phyloP scores from a whole-genome alignment of 257 asterid species.

The Hygrophila difformis region DNA sequence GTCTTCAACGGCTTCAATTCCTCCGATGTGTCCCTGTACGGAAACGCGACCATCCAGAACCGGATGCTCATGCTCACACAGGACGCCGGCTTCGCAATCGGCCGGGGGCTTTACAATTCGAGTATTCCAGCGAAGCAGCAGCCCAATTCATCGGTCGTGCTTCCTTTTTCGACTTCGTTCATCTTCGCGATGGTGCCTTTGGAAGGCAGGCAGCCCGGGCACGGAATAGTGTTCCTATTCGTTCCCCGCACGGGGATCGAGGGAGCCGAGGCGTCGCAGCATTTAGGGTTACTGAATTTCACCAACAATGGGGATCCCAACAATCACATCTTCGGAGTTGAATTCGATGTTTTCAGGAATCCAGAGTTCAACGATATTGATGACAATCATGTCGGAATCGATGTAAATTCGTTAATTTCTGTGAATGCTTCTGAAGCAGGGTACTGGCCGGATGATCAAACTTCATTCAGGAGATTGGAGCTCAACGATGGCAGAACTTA shows the following conservation, averaged over 20 bases:
- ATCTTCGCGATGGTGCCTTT: slow-evolving; percentile 45
- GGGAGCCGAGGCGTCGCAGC: slow-evolving; percentile 30
- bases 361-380: slow-evolving; percentile 35
- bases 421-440: slow-evolving; percentile 29
- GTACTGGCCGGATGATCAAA: slow-evolving; percentile 28
- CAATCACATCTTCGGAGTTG: slow-evolving; percentile 40
- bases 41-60: slow-evolving; percentile 37
- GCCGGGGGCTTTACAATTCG: slow-evolving; percentile 33
- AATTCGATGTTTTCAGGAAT: slow-evolving; percentile 38
- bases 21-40: slow-evolving; percentile 27
- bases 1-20: slow-evolving; percentile 38
- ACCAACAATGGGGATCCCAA: slow-evolving; percentile 20
- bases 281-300: slow-evolving; percentile 32
- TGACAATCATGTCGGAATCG: slow-evolving; percentile 40
- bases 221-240: slow-evolving; percentile 43
- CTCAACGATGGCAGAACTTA: slow-evolving; percentile 34
- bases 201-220: slow-evolving; percentile 25
- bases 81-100: slow-evolving; percentile 25
- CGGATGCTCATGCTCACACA: slow-evolving; percentile 29
- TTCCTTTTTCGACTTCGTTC: slow-evolving; percentile 46
- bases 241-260: slow-evolving; percentile 27
- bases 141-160: slow-evolving; percentile 23
- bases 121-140: slow-evolving; percentile 24
- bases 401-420: slow-evolving; percentile 37
- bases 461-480: slow-evolving; percentile 21